Evolutionary conservation across 192 early-diverging fungal genomes (phyloP).

Genomic region (Jimgerdemannia lactiflua): DNA sequence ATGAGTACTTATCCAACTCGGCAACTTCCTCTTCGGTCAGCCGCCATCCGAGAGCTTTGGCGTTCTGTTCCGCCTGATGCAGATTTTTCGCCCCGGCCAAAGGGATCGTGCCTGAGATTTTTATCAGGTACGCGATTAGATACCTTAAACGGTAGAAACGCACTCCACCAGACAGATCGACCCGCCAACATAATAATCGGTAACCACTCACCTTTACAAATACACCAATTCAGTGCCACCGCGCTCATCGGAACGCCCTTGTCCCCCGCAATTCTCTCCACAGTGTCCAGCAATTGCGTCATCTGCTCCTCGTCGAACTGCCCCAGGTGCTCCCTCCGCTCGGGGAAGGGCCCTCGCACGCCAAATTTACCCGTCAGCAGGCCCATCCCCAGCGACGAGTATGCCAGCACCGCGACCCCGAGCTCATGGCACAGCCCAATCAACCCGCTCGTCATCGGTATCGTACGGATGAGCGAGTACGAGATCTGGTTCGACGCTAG

Average conservation of each 20-base stretch:
- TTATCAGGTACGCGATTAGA: too few species aligned
- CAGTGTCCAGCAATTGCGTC: not conserved
- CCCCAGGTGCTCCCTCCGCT: not conserved
- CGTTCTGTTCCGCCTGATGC: conserved; percentile 41
- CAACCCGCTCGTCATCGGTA: conserved; percentile 65
- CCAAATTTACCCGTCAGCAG: conserved; percentile 15
- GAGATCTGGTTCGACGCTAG: conserved; percentile 47
- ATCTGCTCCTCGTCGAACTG: not conserved
- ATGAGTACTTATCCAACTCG: conserved; percentile 34
- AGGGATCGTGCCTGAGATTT: conserved; percentile 33
- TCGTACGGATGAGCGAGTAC: conserved; percentile 52
- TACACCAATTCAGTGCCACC: conserved; percentile 46
- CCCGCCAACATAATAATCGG: too few species aligned
- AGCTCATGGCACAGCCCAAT: conserved; percentile 70
- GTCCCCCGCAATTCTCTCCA: conserved; percentile 3
- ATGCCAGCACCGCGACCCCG: conserved; percentile 69
- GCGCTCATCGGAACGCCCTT: conserved; percentile 8
- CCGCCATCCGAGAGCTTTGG: conserved; percentile 36
- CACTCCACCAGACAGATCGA: too few species aligned
- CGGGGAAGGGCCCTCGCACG: not conserved
- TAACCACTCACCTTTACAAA: conserved; percentile 29
- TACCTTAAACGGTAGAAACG: too few species aligned
- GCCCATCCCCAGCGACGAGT: conserved; percentile 62
- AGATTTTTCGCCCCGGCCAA: conserved; percentile 42
- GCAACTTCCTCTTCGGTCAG: conserved; percentile 37